phyloP scores from a whole-genome alignment of 2,329 filamentous ascomycete species.

The Cryphonectria radicalis region DNA sequence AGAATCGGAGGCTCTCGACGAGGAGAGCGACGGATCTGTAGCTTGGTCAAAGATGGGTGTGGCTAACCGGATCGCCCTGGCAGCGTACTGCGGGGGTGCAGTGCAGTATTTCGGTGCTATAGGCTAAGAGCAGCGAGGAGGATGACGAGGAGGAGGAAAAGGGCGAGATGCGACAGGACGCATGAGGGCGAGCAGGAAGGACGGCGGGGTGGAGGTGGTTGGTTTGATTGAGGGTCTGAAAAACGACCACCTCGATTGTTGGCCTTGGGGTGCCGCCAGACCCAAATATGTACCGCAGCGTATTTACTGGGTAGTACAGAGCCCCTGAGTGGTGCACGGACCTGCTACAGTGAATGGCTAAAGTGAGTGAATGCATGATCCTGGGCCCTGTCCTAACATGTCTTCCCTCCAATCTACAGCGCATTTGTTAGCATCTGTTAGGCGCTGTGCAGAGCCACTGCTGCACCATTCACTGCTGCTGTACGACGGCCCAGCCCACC shows the following conservation, averaged over 20 bases:
- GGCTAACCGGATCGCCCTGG: slow-evolving; percentile 12
- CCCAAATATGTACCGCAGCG: no score
- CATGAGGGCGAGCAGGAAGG: not conserved
- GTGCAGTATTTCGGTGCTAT: slow-evolving; percentile 10
- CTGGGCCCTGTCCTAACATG: not conserved
- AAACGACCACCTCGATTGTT: not conserved
- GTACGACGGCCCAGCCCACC: not conserved
- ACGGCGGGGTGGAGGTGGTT: not conserved
- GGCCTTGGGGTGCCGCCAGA: no score
- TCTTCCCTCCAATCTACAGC: not conserved
- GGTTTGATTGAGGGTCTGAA: not conserved
- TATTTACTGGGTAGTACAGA: not conserved
- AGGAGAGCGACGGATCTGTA: slow-evolving; percentile 11
- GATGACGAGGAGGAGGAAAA: not conserved
- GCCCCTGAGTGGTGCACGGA: not conserved
- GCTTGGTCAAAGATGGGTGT: slow-evolving; percentile 18
- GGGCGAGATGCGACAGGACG: not conserved
- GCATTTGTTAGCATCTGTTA: not conserved
- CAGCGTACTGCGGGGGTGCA: slow-evolving; percentile 18
- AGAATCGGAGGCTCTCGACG: not conserved
- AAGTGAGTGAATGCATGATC: not conserved
- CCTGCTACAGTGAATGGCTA: not conserved
- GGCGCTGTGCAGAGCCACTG: not conserved
- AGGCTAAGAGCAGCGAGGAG: not conserved
- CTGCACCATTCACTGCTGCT: not conserved